Evolutionary conservation across 352 stramenopile genomes (phyloP).

Genomic region (Phytophthora gonapodyides): DNA sequence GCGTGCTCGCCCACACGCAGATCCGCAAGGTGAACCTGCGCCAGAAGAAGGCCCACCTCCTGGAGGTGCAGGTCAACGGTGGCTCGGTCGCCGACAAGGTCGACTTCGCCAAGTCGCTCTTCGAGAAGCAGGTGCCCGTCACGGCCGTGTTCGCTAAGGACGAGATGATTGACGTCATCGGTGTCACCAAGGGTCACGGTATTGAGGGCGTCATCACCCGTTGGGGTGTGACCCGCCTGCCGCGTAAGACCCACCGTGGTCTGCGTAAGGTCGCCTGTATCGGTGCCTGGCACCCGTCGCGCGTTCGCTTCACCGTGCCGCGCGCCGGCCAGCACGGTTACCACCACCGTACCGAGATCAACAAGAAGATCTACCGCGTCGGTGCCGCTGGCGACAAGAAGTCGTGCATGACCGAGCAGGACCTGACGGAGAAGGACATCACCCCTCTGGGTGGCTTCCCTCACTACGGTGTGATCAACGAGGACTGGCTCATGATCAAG

Average conservation of each 20-base stretch:
- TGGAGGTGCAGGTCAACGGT: conserved; percentile 99
- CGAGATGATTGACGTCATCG: conserved; percentile 99
- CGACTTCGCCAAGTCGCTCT: conserved; percentile 98
- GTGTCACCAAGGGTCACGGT: conserved; percentile 99
- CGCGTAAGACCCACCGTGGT: conserved; percentile 99
- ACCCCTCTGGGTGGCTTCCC: conserved; percentile 99
- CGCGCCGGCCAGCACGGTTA: conserved; percentile 99
- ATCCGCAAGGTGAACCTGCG: conserved; percentile 99
- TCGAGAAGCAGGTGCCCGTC: conserved; percentile 99
- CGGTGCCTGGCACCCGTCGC: conserved; percentile 99
- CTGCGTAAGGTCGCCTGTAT: conserved; percentile 99
- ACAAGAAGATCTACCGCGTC: conserved; percentile 99
- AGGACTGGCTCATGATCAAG: conserved; percentile 99
- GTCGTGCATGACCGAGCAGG: conserved; percentile 97
- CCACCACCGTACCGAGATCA: conserved; percentile 99
- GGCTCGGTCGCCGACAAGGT: conserved; percentile 98
- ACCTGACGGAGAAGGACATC: conserved; percentile 99
- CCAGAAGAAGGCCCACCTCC: conserved; percentile 99
- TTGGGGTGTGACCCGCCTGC: conserved; percentile 99
- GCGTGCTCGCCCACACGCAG: conserved; percentile 99
- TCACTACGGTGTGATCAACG: conserved; percentile 99
- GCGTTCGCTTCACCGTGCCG: conserved; percentile 98
- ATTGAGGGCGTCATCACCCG: conserved; percentile 99
- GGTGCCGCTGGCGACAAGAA: conserved; percentile 93
- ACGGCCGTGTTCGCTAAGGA: conserved; percentile 96